Percentiles rank a stretch among this genome's conserved stretches.
These are phyloP conservation scores for Ustilago tritici DNA, from an alignment of 1,284 basidiomycete genomes.

Conservation along the genomic window DNA sequence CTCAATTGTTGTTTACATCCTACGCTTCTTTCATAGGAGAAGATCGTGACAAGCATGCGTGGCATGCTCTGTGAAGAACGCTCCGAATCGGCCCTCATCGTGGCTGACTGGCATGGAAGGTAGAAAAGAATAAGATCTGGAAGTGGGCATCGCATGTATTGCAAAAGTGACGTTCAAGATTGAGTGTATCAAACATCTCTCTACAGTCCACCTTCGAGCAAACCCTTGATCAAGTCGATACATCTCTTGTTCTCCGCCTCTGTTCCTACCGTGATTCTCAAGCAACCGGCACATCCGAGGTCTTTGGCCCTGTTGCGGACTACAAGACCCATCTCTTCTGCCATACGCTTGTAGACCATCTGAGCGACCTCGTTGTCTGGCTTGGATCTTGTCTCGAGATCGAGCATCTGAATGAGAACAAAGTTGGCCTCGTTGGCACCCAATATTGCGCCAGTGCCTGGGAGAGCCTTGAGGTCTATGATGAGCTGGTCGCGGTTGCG, in stretches of 20 bases:
- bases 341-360: slow-evolving; percentile 83
- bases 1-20: not conserved
- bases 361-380: slow-evolving; percentile 81
- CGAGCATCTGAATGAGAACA: slow-evolving; percentile 82
- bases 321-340: slow-evolving; percentile 85
- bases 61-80: too few species aligned
- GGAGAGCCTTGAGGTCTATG: slow-evolving; percentile 72
- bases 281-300: slow-evolving; percentile 85
- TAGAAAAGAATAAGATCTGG: too few species aligned
- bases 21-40: not conserved
- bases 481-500: slow-evolving; percentile 76
- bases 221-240: slow-evolving; percentile 56
- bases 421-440: slow-evolving; percentile 94
- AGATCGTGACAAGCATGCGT: too few species aligned
- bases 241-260: slow-evolving; percentile 75
- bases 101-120: too few species aligned
- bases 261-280: slow-evolving; percentile 91
- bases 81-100: too few species aligned
- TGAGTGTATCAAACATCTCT: not conserved
- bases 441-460: slow-evolving; percentile 77
- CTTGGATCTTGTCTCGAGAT: slow-evolving; percentile 69
- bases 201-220: slow-evolving; percentile 41
- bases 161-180: not conserved
- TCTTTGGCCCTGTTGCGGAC: slow-evolving; percentile 90
- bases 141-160: not conserved